Conservation (phyloP, 1,139 yeast species). For the Sugiyamaella xylanicola region DNA sequence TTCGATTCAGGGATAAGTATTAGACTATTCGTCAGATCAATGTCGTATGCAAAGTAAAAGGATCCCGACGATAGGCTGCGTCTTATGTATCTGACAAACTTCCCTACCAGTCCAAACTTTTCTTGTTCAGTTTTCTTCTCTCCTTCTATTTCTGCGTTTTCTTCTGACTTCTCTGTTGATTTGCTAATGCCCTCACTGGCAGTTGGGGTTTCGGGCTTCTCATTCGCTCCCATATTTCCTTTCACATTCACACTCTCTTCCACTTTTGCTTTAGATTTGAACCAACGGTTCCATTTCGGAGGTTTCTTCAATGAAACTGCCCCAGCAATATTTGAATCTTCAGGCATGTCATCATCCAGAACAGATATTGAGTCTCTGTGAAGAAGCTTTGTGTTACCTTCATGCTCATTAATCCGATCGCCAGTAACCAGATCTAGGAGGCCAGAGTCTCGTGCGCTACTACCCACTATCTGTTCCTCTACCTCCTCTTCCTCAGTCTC, state of each 20-base stretch:
- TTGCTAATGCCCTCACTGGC: too few species aligned
- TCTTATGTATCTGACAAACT: constrained; percentile 25
- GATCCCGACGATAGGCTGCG: constrained; percentile 25
- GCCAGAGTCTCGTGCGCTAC: background rate
- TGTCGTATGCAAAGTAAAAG: constrained; percentile 33
- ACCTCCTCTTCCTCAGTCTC: background rate
- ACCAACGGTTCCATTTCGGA: constrained; percentile 23
- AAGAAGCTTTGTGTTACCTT: too few species aligned
- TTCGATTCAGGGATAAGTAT: constrained; percentile 3
- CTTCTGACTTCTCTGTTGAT: too few species aligned
- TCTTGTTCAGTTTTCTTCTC: background rate
- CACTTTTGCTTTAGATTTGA: background rate
- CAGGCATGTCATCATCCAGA: constrained; percentile 11
- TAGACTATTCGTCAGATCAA: constrained; percentile 29
- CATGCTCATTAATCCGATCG: background rate
- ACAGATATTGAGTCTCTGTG: constrained; percentile 11
- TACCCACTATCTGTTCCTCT: too few species aligned
- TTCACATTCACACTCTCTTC: background rate
- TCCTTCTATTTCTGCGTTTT: background rate
- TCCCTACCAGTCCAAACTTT: constrained; percentile 24
- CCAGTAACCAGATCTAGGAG: constrained; percentile 2
- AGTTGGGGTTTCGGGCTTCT: too few species aligned
- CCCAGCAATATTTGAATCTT: constrained; percentile 1
- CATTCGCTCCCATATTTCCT: too few species aligned
- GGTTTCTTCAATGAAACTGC: constrained; percentile 18